phyloP scores from a whole-genome alignment of 208 protist species.

The Herpetomonas tarakana region DNA sequence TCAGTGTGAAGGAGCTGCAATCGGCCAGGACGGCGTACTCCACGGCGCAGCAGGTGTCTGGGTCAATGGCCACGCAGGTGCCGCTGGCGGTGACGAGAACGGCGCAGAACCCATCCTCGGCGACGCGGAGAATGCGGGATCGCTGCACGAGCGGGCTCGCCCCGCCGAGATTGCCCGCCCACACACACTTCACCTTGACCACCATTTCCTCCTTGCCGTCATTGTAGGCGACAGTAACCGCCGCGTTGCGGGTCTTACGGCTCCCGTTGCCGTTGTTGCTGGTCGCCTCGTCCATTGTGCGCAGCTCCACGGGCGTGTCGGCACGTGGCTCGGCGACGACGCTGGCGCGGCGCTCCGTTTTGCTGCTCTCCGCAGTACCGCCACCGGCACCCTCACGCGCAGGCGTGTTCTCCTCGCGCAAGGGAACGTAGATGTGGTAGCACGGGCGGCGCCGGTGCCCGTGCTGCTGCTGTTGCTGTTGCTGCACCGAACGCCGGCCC shows the following conservation, averaged over 20 bases:
- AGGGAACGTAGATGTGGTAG: conserved; percentile 4
- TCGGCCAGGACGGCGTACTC: conserved; percentile 65
- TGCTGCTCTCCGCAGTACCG: not conserved
- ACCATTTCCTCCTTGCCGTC: conserved; percentile 13
- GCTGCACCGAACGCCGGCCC: not conserved
- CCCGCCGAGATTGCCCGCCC: conserved; percentile 30
- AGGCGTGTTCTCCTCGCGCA: too few relatives aligned
- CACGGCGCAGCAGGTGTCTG: conserved; percentile 31
- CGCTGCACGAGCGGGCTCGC: conserved; percentile 57
- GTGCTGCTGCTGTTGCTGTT: conserved; percentile 1
- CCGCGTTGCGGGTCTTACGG: not conserved
- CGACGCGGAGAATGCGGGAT: conserved; percentile 42
- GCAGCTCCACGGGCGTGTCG: not conserved
- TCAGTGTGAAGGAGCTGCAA: conserved; percentile 74
- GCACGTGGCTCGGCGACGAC: not conserved
- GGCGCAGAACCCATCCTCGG: conserved; percentile 46
- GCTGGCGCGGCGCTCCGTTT: not conserved
- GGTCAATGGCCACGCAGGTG: conserved; percentile 57
- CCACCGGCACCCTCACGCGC: too few relatives aligned
- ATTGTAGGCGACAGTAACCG: conserved; percentile 1
- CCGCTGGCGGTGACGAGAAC: conserved; percentile 68
- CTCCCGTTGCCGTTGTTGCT: conserved; percentile 6
- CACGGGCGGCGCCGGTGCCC: not conserved
- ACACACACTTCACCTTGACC: conserved; percentile 41
- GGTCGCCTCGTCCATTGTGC: too few relatives aligned